Percentiles rank a stretch among this genome's conserved stretches.
Conservation (phyloP, 352 stramenopile species). For the Phytophthora tubulina region DNA sequence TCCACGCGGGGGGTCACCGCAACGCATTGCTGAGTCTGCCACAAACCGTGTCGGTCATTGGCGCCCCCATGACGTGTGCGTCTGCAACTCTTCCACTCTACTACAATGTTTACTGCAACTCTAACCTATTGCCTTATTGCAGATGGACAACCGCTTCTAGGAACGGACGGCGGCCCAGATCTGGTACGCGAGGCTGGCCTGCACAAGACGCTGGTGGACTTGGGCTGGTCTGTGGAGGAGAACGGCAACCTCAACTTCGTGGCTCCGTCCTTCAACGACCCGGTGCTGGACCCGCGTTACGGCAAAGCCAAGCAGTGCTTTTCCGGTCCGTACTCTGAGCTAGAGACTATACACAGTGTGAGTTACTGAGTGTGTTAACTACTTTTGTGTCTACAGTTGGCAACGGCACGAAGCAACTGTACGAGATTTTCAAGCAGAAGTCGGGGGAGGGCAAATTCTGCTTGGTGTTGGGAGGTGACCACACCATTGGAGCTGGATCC, state of each 20-base stretch:
- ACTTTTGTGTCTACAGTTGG: constrained; percentile 67
- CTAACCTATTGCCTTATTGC: no score
- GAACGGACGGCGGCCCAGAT: constrained; percentile 81
- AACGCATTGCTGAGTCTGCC: constrained; percentile 68
- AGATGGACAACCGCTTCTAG: constrained; percentile 87
- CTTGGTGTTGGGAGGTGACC: constrained; percentile 96
- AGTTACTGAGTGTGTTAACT: not conserved
- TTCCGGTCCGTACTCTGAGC: constrained; percentile 45
- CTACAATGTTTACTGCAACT: not conserved
- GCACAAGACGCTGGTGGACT: constrained; percentile 79
- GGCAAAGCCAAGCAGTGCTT: constrained; percentile 84
- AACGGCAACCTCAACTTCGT: constrained; percentile 83
- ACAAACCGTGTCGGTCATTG: constrained; percentile 83
- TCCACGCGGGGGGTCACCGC: constrained; percentile 59
- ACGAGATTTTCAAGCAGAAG: constrained; percentile 88
- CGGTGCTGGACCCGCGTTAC: constrained; percentile 70
- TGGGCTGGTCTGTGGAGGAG: constrained; percentile 90
- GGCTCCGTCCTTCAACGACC: constrained; percentile 60
- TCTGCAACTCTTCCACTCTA: not conserved
- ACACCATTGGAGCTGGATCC: constrained; percentile 95
- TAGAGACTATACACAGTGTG: not conserved
- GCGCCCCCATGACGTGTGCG: constrained; percentile 90
- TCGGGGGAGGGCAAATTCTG: constrained; percentile 93
- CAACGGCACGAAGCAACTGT: constrained; percentile 82
- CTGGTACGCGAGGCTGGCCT: constrained; percentile 79